Evolutionary conservation across 805 yeast species (phyloP), one percentile per base, ranked within the genome.

Genomic region (Ogataea haglerorum): DNA sequence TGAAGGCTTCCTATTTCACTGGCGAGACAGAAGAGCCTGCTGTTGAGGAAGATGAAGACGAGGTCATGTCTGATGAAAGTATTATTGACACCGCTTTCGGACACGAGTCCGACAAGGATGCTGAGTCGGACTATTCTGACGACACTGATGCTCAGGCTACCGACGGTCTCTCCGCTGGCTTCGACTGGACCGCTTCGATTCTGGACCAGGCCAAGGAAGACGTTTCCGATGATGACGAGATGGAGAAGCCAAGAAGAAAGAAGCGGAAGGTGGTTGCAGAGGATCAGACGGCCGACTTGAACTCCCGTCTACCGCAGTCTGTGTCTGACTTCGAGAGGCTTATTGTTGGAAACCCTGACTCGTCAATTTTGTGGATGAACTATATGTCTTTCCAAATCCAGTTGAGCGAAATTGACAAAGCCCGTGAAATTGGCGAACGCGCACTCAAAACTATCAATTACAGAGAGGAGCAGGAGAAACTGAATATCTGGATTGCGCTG

Each of bases 351-450:
- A 85, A 85, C 59, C 97, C 99, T 34, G 84, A 87, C 68, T 87
- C 96, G 3, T 91, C 99, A 1, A 76, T 90, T 25, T 65, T 88
- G 42, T 93, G 99, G 99, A 91, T 93, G 86, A 87, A 90, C 66
- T 93, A 85, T 67, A 93, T 93, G 96, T 90, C 98, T 4, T 93
- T 91, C 83, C 96, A 90, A 64, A 73, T 93, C 49, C 96, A 90
- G 64, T 72, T 91, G 48, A 85, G 96, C 69, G 99, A 93, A 64
- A 70, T 89, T 44, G 97, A 91, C 27, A 88, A 86, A 65, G 96
- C 97, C 8, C 80, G 99, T 54, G 95, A 87, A 61, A 79, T 93
- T 53, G 97, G 87, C 32, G 85, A 83, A 54, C 78, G 99, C 48
- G 99, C 98, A 2, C 73, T 93, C 58, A 86, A 86, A 68, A 82